Evolutionary conservation across 2,329 filamentous ascomycete genomes (phyloP), one percentile per base, ranked within the genome.

Genomic region (Huntiella bhutanensis): DNA sequence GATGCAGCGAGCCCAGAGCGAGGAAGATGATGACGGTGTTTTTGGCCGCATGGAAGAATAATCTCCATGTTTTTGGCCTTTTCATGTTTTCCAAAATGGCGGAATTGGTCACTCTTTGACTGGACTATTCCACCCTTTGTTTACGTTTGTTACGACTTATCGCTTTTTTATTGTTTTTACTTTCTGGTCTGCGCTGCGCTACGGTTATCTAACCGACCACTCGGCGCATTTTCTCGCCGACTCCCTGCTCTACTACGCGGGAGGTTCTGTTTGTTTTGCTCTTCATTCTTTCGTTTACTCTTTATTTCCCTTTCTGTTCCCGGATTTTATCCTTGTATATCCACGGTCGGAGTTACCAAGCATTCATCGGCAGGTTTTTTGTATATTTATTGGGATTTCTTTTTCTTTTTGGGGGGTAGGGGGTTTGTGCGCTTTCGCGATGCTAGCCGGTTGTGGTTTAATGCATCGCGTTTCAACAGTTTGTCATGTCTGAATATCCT

Each of bases 11-110:
- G 73, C 73, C 43, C 73, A 80, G 51, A 80, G 77, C 60, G 83
- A 92, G 55, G 87, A 94, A 55, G 86, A 93, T 52, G 88, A 96
- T 54, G 87, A 95, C 53, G 87, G 87, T 58, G 82, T 96, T 56
- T 98, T 98, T 67, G 87, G 87, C 48, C 76, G 77, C 54, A 96
- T 96, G 88, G 91, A 98, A 64, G 85, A 93, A 62, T 46, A 43
- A 17, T 19, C 6, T 19, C 22, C 6, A 5, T 4, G 5, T 28
- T 3, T 28, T 28, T 28, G 7, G 8, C 22, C 22, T 28, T n/a
- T 37, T 32, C n/a, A 7, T 17, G 12, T 28, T 16, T 6, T 35
- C 37, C 33, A 42, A 19, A 8, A 6, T 28, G 22, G 22, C 3
- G 22, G 8, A 28, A 10, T 28, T 28, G 22, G 22, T 28, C 7